These are phyloP conservation scores for Thelonectria discophora DNA, from an alignment of 2,329 filamentous ascomycete species.

Conservation along the genomic window DNA sequence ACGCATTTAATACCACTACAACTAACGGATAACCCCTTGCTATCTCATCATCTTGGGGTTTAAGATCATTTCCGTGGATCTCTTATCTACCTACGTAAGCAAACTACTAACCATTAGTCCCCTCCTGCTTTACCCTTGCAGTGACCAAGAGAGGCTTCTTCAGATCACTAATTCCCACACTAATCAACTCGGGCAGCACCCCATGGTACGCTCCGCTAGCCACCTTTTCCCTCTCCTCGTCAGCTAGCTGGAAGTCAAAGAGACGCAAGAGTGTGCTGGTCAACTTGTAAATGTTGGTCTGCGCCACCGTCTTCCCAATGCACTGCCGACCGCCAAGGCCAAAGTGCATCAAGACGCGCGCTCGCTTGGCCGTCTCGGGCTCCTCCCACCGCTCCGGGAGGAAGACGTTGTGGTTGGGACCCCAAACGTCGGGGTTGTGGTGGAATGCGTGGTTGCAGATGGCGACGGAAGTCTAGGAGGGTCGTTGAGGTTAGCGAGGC, in stretches of 20 bases:
- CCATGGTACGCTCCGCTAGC: slow-evolving; percentile 12
- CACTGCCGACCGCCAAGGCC: slow-evolving; percentile 30
- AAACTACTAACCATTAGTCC: background rate
- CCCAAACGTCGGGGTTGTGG: slow-evolving; percentile 27
- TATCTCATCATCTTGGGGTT: too few species aligned
- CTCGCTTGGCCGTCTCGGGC: slow-evolving; percentile 8
- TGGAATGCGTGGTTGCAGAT: slow-evolving; percentile 29
- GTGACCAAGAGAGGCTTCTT: slow-evolving; percentile 15
- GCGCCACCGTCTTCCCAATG: slow-evolving; percentile 26
- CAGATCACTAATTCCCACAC: slow-evolving; percentile 24
- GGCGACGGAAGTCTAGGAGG: slow-evolving; percentile 20
- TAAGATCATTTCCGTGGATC: too few species aligned
- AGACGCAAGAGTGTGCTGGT: slow-evolving; percentile 17
- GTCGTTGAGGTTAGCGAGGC: background rate
- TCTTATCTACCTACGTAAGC: too few species aligned
- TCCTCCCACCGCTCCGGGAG: slow-evolving; percentile 20
- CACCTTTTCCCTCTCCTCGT: slow-evolving; percentile 15
- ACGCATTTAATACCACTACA: too few species aligned
- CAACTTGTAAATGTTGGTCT: slow-evolving; percentile 29
- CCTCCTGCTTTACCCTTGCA: slow-evolving; percentile 8
- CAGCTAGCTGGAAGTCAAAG: slow-evolving; percentile 26
- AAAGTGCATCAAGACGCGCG: slow-evolving; percentile 27
- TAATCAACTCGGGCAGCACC: slow-evolving; percentile 17
- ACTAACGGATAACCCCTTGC: too few species aligned
- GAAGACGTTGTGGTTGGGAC: slow-evolving; percentile 25